Base-by-base conservation (phyloP, 202 grass and related monocot species). In the Carex sylvatica region DNA sequence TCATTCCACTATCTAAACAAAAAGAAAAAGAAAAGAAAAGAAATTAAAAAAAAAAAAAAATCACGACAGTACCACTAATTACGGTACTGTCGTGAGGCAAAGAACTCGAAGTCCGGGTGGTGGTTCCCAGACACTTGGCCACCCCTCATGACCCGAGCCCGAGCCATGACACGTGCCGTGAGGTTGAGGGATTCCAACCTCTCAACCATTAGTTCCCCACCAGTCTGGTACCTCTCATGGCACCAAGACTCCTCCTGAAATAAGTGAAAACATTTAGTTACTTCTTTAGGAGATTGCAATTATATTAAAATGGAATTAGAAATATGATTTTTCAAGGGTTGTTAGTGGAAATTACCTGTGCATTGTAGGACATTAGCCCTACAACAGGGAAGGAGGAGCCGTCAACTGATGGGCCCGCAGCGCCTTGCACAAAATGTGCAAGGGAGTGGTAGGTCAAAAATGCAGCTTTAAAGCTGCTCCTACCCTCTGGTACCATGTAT, bases 401-500 rank as follows among this genome's bases (percentile, higher is more conserved):
- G 47, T 23, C 79, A 56, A 51, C 81, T 46, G 24, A 55, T 16
- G 53, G 40, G 60, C 60, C 83, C 64, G 40, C 18, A 10, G 36
- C 23, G 6, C 36, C 59, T 80, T 61, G 59, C 61, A 82, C 61
- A 49, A 79, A 91, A 78, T 90, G 87, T 11, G 92, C 92, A 28
- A 95, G 86, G 80, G 92, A 98, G 82, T 98, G 95, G 69, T 98
- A 98, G 8, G 95, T 93, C 75, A 95, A 84, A 85, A 98, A 98
- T 49, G 95, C 90, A 73, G 90, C 86, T 86, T 91, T 92, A 35
- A 94, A 93, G 52, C 73, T 56, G 15, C 73, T 19, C 78, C 86
- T 94, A 22, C 90, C 90, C 30, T 90, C 89, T 0, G 95, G 95
- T 91, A 98, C 89, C 16, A 86, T 84, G 78, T 91, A 98, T 92